These are phyloP conservation scores for Emergomyces pasteurianus DNA, from an alignment of 2,329 filamentous ascomycete species.

Conservation along the genomic window DNA sequence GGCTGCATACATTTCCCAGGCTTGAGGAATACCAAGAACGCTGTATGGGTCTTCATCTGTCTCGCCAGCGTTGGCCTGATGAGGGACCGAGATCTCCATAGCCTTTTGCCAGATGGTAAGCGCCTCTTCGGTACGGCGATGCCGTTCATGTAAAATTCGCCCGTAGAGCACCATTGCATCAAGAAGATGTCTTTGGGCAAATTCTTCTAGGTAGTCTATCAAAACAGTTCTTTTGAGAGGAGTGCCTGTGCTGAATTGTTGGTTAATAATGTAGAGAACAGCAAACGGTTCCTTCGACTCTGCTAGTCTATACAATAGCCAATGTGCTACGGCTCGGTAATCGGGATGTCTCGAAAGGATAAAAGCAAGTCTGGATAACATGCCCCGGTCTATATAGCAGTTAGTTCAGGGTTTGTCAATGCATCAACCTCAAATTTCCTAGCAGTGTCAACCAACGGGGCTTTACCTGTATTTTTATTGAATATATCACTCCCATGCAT, in stretches of 20 bases:
- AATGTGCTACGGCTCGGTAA: not conserved
- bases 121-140: conserved; percentile 3
- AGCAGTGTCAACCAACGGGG: not conserved
- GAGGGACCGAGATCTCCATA: conserved; percentile 4
- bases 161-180: conserved; percentile 8
- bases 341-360: not conserved
- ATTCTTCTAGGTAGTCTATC: conserved; percentile 2
- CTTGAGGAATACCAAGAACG: conserved; percentile 9
- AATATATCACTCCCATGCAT: not conserved
- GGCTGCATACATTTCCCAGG: conserved; percentile 19
- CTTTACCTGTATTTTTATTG: not conserved
- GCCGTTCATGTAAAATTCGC: conserved; percentile 4
- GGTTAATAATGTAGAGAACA: not conserved
- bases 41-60: not conserved
- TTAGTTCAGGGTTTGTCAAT: not conserved
- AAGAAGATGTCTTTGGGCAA: conserved; percentile 2
- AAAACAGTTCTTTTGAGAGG: not conserved
- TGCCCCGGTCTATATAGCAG: not conserved
- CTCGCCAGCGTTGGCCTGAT: not conserved
- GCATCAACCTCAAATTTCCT: not conserved
- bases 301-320: not conserved
- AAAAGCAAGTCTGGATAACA: not conserved
- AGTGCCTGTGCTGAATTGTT: not conserved
- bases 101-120: conserved; percentile 5
- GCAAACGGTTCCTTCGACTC: not conserved